phyloP scores from a whole-genome alignment of 1,139 yeast genomes.

The Kurtzmaniella natalensis region DNA sequence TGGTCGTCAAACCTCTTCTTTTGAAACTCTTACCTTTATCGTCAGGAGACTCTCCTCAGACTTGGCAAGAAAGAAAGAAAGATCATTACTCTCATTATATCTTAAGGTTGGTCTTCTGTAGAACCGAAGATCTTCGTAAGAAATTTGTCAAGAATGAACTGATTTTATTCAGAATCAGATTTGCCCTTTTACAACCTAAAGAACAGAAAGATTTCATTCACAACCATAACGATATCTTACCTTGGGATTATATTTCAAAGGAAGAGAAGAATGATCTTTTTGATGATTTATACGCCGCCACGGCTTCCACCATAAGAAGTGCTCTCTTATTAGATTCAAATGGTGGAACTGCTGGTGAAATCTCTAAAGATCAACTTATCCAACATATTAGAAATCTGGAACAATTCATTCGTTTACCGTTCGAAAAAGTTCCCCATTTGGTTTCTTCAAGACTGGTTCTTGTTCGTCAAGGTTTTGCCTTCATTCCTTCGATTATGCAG shows the following conservation, averaged over 20 bases:
- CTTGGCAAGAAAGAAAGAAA: conserved; percentile 59
- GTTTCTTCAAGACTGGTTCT: conserved; percentile 67
- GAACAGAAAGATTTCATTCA: conserved; percentile 73
- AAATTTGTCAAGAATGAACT: conserved; percentile 78
- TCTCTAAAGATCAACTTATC: conserved; percentile 38
- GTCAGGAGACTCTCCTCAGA: conserved; percentile 3
- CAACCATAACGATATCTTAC: conserved; percentile 46
- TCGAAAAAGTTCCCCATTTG: conserved; percentile 76
- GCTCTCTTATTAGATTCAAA: conserved; percentile 24
- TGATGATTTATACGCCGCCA: conserved; percentile 52
- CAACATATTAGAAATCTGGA: conserved; percentile 46
- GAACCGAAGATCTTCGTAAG: conserved; percentile 78
- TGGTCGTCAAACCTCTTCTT: conserved; percentile 60
- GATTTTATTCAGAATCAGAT: conserved; percentile 69
- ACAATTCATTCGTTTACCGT: conserved; percentile 75
- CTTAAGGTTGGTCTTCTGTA: conserved; percentile 81
- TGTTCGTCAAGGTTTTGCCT: conserved; percentile 68
- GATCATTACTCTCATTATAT: conserved; percentile 93
- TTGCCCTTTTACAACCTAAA: conserved; percentile 53
- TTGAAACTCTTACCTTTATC: conserved; percentile 61
- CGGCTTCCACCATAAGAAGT: conserved; percentile 32
- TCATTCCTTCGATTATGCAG: conserved; percentile 80
- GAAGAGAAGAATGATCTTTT: conserved; percentile 56
- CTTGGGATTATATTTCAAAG: conserved; percentile 65
- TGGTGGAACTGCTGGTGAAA: conserved; percentile 24